phyloP scores from a whole-genome alignment of 1,284 basidiomycete species.

The Boletus sp. region DNA sequence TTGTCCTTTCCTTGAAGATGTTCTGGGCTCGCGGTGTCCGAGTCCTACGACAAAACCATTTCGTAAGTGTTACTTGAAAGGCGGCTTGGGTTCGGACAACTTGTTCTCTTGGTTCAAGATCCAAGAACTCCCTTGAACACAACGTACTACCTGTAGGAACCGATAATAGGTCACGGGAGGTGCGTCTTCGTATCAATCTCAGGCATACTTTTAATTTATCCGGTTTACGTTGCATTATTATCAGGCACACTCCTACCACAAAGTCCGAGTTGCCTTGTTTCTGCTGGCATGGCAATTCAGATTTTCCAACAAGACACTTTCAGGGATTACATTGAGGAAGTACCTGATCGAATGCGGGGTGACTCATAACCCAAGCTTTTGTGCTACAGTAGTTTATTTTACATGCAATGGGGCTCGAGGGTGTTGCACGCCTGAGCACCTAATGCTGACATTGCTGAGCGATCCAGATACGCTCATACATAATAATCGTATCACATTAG shows the following conservation, averaged over 20 bases:
- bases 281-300: not conserved
- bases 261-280: not conserved
- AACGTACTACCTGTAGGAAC: not conserved
- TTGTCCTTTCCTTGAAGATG: too few species aligned
- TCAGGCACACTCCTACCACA: not conserved
- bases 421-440: too few species aligned
- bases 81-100: not conserved
- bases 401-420: too few species aligned
- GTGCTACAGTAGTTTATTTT: too few species aligned
- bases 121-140: not conserved
- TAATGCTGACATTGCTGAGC: too few species aligned
- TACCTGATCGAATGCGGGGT: too few species aligned
- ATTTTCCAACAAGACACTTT: not conserved
- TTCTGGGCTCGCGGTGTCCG: too few species aligned
- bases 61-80: not conserved
- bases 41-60: constrained; percentile 1
- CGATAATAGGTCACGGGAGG: not conserved
- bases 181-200: not conserved
- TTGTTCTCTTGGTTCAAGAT: constrained; percentile 2
- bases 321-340: not conserved
- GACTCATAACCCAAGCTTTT: too few species aligned
- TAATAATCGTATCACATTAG: too few species aligned
- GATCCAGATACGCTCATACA: too few species aligned
- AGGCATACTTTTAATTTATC: not conserved
- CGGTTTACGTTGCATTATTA: not conserved